These are phyloP conservation scores for Saxispiralis lemnorum DNA, from an alignment of 495 filamentous ascomycete genomes.

Conservation along the genomic window DNA sequence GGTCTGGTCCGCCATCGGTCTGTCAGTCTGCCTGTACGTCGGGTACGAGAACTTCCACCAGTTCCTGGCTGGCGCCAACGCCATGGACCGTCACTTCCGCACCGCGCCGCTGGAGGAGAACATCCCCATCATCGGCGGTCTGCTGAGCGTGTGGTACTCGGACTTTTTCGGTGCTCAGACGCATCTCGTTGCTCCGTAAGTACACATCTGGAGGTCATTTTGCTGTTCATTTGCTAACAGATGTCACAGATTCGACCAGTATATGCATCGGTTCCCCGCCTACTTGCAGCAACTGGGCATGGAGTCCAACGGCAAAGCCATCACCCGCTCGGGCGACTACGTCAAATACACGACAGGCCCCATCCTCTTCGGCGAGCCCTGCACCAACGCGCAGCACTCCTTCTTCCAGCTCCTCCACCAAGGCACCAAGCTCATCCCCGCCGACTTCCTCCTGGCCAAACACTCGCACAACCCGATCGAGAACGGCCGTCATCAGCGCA, in stretches of 20 bases:
- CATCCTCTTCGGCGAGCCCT: constrained; percentile 92
- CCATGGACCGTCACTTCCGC: constrained; percentile 97
- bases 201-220: no score
- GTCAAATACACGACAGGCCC: constrained; percentile 94
- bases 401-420: constrained; percentile 99
- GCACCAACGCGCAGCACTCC: constrained; percentile 97
- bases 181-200: constrained; percentile 78
- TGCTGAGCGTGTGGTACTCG: constrained; percentile 94
- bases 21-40: constrained; percentile 84
- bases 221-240: constrained; percentile 1
- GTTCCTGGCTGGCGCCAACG: constrained; percentile 86
- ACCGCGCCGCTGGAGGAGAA: constrained; percentile 81
- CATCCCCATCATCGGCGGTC: constrained; percentile 79
- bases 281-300: constrained; percentile 98
- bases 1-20: constrained; percentile 94
- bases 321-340: constrained; percentile 74
- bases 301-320: constrained; percentile 98
- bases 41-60: constrained; percentile 94
- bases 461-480: constrained; percentile 92
- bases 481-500: constrained; percentile 87
- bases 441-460: constrained; percentile 90
- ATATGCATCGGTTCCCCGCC: constrained; percentile 94
- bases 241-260: constrained; percentile 68
- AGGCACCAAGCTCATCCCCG: constrained; percentile 94
- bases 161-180: constrained; percentile 97